A percentile compares a stretch with the other conserved stretches of the same genome.
These are phyloP conservation scores for Beauveria scarabaeidicola DNA, from an alignment of 2,329 filamentous ascomycete genomes.

Conservation along the genomic window DNA sequence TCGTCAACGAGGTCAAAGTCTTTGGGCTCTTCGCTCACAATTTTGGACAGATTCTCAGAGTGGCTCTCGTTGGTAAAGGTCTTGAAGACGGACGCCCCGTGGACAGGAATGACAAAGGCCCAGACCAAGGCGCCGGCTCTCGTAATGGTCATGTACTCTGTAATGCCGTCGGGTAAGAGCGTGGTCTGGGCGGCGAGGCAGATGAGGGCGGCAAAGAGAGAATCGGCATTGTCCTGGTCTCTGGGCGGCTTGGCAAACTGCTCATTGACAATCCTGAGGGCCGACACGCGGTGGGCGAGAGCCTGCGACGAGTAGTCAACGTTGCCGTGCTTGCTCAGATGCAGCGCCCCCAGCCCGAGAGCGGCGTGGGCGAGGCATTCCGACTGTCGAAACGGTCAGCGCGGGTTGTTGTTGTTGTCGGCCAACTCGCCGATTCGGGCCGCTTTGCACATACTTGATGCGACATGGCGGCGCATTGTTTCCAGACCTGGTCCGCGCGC, in stretches of 20 bases:
- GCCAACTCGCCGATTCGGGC: not conserved
- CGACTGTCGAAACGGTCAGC: slow-evolving; percentile 19
- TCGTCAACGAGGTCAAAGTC: slow-evolving; percentile 15
- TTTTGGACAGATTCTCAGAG: slow-evolving; percentile 16
- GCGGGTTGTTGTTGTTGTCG: not conserved
- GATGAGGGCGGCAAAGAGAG: slow-evolving; percentile 26
- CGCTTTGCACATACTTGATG: slow-evolving; percentile 20
- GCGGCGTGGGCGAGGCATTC: slow-evolving; percentile 31
- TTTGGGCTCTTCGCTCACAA: slow-evolving; percentile 19
- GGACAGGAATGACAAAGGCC: slow-evolving; percentile 16
- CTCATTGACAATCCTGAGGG: slow-evolving; percentile 27
- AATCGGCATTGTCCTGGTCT: slow-evolving; percentile 25
- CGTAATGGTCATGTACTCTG: slow-evolving; percentile 28
- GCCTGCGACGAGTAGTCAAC: slow-evolving; percentile 22
- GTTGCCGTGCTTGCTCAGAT: slow-evolving; percentile 24
- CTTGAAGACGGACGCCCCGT: slow-evolving; percentile 17
- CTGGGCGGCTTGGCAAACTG: slow-evolving; percentile 20
- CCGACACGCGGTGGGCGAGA: slow-evolving; percentile 26
- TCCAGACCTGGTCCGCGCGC: slow-evolving; percentile 25
- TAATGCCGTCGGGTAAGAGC: slow-evolving; percentile 29
- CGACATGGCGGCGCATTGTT: slow-evolving; percentile 25
- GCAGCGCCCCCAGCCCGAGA: slow-evolving; percentile 29
- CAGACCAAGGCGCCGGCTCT: slow-evolving; percentile 22
- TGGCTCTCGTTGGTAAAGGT: slow-evolving; percentile 20
- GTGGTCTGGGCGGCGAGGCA: slow-evolving; percentile 29